These are phyloP conservation scores for Argentina anserina DNA, from an alignment of 306 rosid genomes.

Conservation along the genomic window DNA sequence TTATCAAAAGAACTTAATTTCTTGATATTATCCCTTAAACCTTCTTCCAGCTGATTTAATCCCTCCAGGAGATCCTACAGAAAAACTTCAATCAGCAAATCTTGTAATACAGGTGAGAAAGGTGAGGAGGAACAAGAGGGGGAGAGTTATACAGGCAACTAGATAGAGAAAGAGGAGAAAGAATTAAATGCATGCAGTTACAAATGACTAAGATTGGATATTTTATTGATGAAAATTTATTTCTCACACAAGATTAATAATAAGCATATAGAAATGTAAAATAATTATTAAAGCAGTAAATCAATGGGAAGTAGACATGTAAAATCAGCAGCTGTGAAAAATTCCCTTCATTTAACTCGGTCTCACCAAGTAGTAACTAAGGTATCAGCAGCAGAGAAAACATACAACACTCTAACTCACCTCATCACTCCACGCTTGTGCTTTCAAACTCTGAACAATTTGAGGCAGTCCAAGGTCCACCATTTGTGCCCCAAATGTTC, in stretches of 20 bases:
- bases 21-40: slow-evolving; percentile 84
- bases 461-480: slow-evolving; percentile 91
- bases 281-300: background rate
- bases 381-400: slow-evolving; percentile 22
- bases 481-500: slow-evolving; percentile 93
- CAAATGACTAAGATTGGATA: background rate
- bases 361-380: slow-evolving; percentile 7
- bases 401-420: slow-evolving; percentile 36
- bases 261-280: background rate
- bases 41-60: slow-evolving; percentile 75
- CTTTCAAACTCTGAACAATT: slow-evolving; percentile 90
- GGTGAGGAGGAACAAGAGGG: background rate
- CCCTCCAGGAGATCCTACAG: slow-evolving; percentile 90
- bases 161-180: background rate
- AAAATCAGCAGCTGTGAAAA: background rate
- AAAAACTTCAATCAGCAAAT: slow-evolving; percentile 22
- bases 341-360: slow-evolving; percentile 18
- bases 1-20: slow-evolving; percentile 82
- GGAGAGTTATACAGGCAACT: background rate
- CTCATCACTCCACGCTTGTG: slow-evolving; percentile 99
- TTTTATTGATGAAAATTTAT: background rate
- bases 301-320: background rate
- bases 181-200: background rate
- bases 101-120: background rate
- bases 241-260: background rate